A percentile compares a stretch with the other conserved stretches of the same genome.
These are phyloP conservation scores for Suhomyces ambrosiae DNA, from an alignment of 1,139 yeast species.

Conservation along the genomic window DNA sequence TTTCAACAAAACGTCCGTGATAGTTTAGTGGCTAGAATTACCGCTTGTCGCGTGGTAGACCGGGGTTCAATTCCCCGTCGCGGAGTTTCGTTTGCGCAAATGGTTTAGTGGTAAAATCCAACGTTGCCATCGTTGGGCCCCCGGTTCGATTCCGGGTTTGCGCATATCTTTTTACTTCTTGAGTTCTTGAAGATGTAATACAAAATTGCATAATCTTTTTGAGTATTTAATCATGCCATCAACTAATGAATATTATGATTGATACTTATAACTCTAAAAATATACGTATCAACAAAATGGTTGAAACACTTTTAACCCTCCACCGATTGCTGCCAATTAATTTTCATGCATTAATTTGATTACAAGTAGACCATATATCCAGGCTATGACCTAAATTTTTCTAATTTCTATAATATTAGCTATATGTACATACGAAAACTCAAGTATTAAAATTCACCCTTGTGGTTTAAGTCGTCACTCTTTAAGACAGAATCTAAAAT, in stretches of 20 bases:
- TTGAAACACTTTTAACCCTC: no score
- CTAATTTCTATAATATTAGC: constrained; percentile 10
- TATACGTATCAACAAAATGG: no score
- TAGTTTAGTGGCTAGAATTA: constrained; percentile 51
- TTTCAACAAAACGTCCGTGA: constrained; percentile 32
- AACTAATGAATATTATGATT: no score
- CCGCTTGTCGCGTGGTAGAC: constrained; percentile 63
- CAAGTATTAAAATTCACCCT: constrained; percentile 43
- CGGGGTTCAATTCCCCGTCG: constrained; percentile 74
- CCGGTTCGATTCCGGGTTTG: constrained; percentile 21
- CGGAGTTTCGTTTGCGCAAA: constrained; percentile 41
- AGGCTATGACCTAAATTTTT: background rate
- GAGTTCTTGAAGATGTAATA: no score
- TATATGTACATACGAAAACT: constrained; percentile 10
- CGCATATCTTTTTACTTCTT: constrained; percentile 15
- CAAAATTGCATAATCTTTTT: no score
- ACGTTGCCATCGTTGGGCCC: constrained; percentile 19
- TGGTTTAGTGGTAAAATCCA: constrained; percentile 22
- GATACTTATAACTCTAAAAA: no score
- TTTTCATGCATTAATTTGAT: no score
- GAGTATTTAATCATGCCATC: no score
- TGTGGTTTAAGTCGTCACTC: constrained; percentile 46
- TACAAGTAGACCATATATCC: no score
- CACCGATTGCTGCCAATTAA: no score
- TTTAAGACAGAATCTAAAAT: constrained; percentile 62